phyloP scores from a whole-genome alignment of 2,329 filamentous ascomycete genomes.

The Simplicillium sp. region DNA sequence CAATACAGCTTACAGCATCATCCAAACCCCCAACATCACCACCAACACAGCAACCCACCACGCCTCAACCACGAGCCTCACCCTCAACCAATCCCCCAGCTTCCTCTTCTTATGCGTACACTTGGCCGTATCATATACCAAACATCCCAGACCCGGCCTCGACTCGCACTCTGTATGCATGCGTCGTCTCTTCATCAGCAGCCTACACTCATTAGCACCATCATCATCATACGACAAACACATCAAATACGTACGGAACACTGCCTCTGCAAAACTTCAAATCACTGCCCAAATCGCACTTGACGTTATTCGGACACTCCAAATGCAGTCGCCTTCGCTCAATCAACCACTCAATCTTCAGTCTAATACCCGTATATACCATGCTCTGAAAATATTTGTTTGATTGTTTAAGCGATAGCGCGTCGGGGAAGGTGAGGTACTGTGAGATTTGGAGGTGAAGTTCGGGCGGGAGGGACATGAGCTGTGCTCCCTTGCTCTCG shows the following conservation, averaged over 20 bases:
- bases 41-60: conserved; percentile 38
- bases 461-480: conserved; percentile 52
- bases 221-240: not conserved
- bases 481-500: too few species aligned
- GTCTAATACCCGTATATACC: conserved; percentile 53
- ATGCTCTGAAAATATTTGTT: conserved; percentile 53
- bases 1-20: too few species aligned
- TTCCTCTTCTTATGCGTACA: conserved; percentile 32
- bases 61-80: conserved; percentile 33
- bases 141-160: conserved; percentile 44
- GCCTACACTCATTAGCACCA: conserved; percentile 21
- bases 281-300: conserved; percentile 51
- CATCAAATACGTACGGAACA: conserved; percentile 35
- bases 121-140: conserved; percentile 39
- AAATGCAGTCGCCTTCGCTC: conserved; percentile 53
- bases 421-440: conserved; percentile 59
- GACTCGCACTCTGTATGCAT: conserved; percentile 54
- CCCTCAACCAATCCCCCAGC: conserved; percentile 35
- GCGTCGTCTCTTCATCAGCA: conserved; percentile 49
- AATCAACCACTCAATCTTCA: conserved; percentile 63
- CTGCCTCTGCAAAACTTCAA: conserved; percentile 50
- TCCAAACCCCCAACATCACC: conserved; percentile 26
- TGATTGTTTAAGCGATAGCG: conserved; percentile 59
- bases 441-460: conserved; percentile 54
- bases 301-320: conserved; percentile 51